Percentiles rank a stretch among this genome's conserved stretches.
These are phyloP conservation scores for Erysimum cheiri DNA, from an alignment of 441 rosid species.

Conservation along the genomic window DNA sequence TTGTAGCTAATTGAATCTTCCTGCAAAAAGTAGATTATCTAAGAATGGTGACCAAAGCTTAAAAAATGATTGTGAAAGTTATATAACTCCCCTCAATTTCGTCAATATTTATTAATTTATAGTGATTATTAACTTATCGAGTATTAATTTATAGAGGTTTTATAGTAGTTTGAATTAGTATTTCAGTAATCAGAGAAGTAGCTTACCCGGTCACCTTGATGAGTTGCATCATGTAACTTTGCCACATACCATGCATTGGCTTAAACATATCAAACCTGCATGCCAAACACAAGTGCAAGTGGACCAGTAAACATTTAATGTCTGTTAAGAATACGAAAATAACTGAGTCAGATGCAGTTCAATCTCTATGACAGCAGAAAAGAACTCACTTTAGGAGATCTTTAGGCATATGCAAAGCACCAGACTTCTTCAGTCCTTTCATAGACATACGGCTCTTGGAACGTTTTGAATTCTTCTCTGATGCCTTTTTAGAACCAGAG, in stretches of 20 bases:
- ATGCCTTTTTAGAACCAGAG: constrained; percentile 52
- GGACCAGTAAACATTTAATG: neutral
- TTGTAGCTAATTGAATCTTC: constrained; percentile 63
- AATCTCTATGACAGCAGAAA: neutral
- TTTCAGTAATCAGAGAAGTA: constrained; percentile 1
- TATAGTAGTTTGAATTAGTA: neutral
- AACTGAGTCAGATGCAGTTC: neutral
- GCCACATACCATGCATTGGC: constrained; percentile 95
- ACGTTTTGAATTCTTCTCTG: constrained; percentile 68
- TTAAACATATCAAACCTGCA: constrained; percentile 70
- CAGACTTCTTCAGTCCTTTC: constrained; percentile 75
- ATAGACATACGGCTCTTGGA: constrained; percentile 78
- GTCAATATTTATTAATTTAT: no score
- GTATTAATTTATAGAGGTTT: no score
- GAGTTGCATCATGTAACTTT: constrained; percentile 67
- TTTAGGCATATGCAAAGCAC: constrained; percentile 60
- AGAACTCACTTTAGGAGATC: constrained; percentile 65
- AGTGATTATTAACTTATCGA: no score
- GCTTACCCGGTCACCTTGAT: constrained; percentile 66
- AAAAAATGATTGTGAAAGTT: constrained; percentile 18
- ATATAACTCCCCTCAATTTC: neutral
- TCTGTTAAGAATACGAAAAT: neutral
- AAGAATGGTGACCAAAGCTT: constrained; percentile 20
- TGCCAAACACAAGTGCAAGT: constrained; percentile 40
- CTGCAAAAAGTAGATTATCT: constrained; percentile 47